Base-by-base conservation (phyloP, 805 yeast species). In the Ogataea thermomethanolica region DNA sequence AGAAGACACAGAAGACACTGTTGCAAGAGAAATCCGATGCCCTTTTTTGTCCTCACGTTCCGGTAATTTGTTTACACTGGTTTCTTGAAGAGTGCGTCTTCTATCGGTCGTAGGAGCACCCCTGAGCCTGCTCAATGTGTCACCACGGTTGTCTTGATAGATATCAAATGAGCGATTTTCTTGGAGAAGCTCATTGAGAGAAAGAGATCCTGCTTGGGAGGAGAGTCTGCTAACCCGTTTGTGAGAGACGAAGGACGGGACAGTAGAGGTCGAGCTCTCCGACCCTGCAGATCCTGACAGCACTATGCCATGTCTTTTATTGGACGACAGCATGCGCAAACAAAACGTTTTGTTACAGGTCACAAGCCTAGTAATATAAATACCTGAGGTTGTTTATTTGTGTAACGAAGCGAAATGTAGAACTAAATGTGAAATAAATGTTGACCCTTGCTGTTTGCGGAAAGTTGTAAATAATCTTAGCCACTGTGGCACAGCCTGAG, bases 281-380 rank as follows among this genome's bases (percentile, higher is more conserved):
- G 40, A 12, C 14, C 21, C 29, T 3, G 30, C 24, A 3, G 51
- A 29, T 8, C 43, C 39, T 15, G 49, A 33, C 13, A 50, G 38
- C 9, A 50, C 46, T 39, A 50, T 37, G 30, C 54, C 54, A 33
- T 50, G 54, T 35, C 54, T 37, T 33, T 50, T 50, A 32, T 37
- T 47, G 25, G 48, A 32, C 23, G 47, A 35, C 27, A 43, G 34
- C 44, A 40, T 44, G 27, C 25, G 36, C 41, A 37, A 25, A 14
- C 20, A 25, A 21, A 25, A 10, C n/a, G 40, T 25, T 26, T 26
- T 35, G 38, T 43, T 32, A 43, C 43, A 23, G 25, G 43, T 43
- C 33, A 25, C 43, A 35, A 37, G 25, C 28, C 9, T 32, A 20
- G 30, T 25, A 30, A 35, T 36, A 21, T 37, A 29, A 14, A 37